These are phyloP conservation scores for Thelonectria discophora DNA, from an alignment of 2,329 filamentous ascomycete genomes.

Conservation along the genomic window DNA sequence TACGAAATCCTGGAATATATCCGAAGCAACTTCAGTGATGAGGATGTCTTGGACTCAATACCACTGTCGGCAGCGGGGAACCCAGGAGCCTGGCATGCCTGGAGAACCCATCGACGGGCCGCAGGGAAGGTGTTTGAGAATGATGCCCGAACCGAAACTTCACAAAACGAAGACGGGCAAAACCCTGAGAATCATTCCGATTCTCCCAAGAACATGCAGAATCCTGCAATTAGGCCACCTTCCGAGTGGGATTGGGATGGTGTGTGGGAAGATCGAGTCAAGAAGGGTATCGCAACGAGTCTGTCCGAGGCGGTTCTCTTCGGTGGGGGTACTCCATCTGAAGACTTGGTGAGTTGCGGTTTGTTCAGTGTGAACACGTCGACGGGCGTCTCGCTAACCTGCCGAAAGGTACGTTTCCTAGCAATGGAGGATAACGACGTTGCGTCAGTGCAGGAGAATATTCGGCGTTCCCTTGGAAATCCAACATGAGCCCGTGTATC, in stretches of 20 bases:
- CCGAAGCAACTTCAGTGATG: slow-evolving; percentile 81
- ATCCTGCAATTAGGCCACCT: slow-evolving; percentile 52
- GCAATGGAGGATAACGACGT: slow-evolving; percentile 69
- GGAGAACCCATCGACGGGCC: slow-evolving; percentile 73
- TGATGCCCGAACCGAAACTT: not conserved
- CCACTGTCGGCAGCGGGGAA: slow-evolving; percentile 87
- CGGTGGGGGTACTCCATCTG: slow-evolving; percentile 67
- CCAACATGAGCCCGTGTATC: slow-evolving; percentile 31
- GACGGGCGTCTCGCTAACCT: slow-evolving; percentile 24
- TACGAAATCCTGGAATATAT: slow-evolving; percentile 83
- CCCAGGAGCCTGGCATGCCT: slow-evolving; percentile 92
- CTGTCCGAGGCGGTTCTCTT: slow-evolving; percentile 82
- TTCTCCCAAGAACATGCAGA: slow-evolving; percentile 17
- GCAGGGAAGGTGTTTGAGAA: slow-evolving; percentile 41
- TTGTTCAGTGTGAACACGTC: not conserved
- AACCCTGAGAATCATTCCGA: slow-evolving; percentile 6
- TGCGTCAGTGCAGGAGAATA: slow-evolving; percentile 65
- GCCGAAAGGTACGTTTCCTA: slow-evolving; percentile 69
- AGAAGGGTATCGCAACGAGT: slow-evolving; percentile 79
- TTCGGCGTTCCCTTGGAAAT: slow-evolving; percentile 60
- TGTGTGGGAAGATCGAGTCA: slow-evolving; percentile 92
- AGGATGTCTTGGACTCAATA: slow-evolving; percentile 78
- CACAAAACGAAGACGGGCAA: slow-evolving; percentile 15
- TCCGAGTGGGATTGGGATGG: slow-evolving; percentile 98
- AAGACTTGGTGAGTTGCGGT: slow-evolving; percentile 73